Base-by-base conservation (phyloP, 2,329 filamentous ascomycete species). In the Cadophora sp. region DNA sequence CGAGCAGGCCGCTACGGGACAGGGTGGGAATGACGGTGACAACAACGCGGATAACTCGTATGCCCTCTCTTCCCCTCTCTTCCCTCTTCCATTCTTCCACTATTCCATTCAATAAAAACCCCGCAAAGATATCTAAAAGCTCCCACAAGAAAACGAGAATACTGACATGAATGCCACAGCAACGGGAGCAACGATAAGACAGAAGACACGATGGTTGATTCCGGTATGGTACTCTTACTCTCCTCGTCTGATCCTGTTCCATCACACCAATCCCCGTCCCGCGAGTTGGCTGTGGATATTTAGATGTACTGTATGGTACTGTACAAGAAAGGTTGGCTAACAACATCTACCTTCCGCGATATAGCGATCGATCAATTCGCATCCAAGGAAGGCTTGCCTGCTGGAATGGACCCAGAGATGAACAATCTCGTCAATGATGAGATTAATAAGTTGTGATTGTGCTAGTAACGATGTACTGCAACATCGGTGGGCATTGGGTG, bases 341-440 rank as follows among this genome's bases (percentile, higher is more conserved):
- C 20, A 18, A 1, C 6, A 47, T 16, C 16, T 5, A 6, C 14
- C 5, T 18, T 20, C 3, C 48, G 20, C 30, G 30, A 33, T 27
- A 24, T 24, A 79, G 78, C 72, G 30, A 63, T 79, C 66, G 76
- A 79, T 51, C 68, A 73, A 36, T 73, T 76, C 30, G 78, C 78
- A 14, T 68, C 68, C 62, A 78, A 77, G 70, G 78, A 79, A 66
- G 78, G 76, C 18, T 4, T 79, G 3, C 72, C 77, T 2, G 73
- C 77, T 24, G 73, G 70, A 13, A 11, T 74, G 0, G 76, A 79
- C 64, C 75, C 77, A 2, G 76, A 76, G 69, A 71, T 79, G 65
- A 79, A 78, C 74, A 78, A 78, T 67, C 30, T 76, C 13, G 76
- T 78, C 68, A 79, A 79, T 68, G 71, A 78, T 13, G 77, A 75